A percentile compares a stretch with the other conserved stretches of the same genome.
Conservation (phyloP, 2,329 filamentous ascomycete genomes). For the Penicillium sp. region DNA sequence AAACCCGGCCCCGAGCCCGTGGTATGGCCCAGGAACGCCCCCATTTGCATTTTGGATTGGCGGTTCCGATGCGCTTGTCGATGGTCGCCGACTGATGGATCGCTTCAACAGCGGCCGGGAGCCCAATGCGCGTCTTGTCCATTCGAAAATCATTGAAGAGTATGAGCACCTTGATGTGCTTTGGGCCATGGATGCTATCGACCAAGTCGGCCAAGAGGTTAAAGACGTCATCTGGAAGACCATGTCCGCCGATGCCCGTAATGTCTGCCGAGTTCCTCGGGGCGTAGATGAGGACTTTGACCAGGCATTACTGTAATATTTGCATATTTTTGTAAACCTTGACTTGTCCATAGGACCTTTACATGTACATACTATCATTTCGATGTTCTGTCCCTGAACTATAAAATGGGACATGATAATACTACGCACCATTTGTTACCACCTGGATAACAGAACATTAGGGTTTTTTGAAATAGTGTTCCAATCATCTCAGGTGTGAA, state of each 20-base stretch:
- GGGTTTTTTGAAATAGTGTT: too few species aligned
- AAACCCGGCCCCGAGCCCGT: conserved; percentile 56
- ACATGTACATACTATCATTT: too few species aligned
- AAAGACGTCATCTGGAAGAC: conserved; percentile 84
- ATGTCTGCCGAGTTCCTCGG: conserved; percentile 64
- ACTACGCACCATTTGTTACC: too few species aligned
- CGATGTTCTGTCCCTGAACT: too few species aligned
- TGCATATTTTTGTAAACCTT: too few species aligned
- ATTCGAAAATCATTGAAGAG: conserved; percentile 77
- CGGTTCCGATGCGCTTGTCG: conserved; percentile 80
- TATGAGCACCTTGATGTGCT: conserved; percentile 95
- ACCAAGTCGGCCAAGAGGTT: conserved; percentile 79
- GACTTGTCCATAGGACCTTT: not conserved
- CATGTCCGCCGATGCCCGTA: conserved; percentile 55
- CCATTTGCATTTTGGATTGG: conserved; percentile 88
- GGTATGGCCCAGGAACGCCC: conserved; percentile 79
- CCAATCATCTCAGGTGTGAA: too few species aligned
- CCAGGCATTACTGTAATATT: too few species aligned
- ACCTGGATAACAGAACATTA: too few species aligned
- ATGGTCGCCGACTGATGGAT: conserved; percentile 72
- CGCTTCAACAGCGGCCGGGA: conserved; percentile 77
- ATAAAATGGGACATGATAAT: too few species aligned
- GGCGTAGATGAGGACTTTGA: conserved; percentile 29
- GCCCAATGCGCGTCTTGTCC: conserved; percentile 77
- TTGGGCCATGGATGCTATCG: conserved; percentile 87